A percentile compares a stretch with the other conserved stretches of the same genome.
Evolutionary conservation across 1,284 basidiomycete genomes (phyloP).

Genomic region (Takashimella tepidaria): DNA sequence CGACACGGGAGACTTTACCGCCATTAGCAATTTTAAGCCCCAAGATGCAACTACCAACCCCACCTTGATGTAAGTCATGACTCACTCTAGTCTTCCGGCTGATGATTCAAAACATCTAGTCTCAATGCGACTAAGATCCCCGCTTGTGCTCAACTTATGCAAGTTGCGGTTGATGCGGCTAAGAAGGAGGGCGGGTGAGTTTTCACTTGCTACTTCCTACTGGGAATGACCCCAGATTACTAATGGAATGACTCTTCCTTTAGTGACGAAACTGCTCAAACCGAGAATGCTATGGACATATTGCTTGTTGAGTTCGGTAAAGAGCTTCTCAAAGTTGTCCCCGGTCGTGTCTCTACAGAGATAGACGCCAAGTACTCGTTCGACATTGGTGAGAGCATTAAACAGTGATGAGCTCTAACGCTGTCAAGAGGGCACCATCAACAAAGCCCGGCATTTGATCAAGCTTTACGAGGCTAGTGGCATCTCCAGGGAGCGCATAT

Average conservation of each 20-base stretch:
- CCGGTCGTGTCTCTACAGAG: slow-evolving; percentile 96
- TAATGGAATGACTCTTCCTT: too few relatives aligned
- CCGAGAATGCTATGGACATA: slow-evolving; percentile 75
- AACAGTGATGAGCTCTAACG: too few relatives aligned
- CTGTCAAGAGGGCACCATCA: slow-evolving; percentile 40
- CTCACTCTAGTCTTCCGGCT: not conserved
- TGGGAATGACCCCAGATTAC: not conserved
- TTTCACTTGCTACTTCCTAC: not conserved
- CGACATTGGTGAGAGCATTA: slow-evolving; percentile 68
- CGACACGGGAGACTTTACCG: slow-evolving; percentile 64
- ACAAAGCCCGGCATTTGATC: slow-evolving; percentile 82
- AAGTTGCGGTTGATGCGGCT: slow-evolving; percentile 71
- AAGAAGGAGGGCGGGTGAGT: slow-evolving; percentile 67
- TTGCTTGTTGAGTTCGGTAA: slow-evolving; percentile 93
- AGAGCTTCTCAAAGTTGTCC: slow-evolving; percentile 90
- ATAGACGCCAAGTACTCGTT: slow-evolving; percentile 96
- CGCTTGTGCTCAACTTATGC: slow-evolving; percentile 74
- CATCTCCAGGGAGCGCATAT: slow-evolving; percentile 82
- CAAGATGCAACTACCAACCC: slow-evolving; percentile 92
- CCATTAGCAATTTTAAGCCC: slow-evolving; percentile 84
- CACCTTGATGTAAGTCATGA: slow-evolving; percentile 53
- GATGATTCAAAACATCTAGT: too few relatives aligned
- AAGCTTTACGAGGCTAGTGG: slow-evolving; percentile 86
- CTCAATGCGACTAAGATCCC: slow-evolving; percentile 87
- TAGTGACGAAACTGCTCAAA: slow-evolving; percentile 59